Conservation (phyloP, 1,284 basidiomycete species). For the Rhodotorula sp. region DNA sequence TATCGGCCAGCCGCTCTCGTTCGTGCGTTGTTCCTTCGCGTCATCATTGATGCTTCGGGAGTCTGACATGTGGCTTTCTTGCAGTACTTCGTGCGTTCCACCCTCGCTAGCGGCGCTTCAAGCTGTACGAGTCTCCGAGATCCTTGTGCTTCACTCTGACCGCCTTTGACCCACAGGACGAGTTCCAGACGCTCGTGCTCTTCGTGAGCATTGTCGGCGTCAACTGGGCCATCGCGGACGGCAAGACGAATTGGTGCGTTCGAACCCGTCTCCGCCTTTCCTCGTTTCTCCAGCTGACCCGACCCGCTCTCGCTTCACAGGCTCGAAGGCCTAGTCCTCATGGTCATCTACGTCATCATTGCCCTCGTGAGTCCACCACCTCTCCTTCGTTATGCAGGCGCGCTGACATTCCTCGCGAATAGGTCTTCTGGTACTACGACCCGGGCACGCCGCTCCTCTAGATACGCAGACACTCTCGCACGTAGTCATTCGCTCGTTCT, state of each 20-base stretch:
- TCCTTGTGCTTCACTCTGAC: background rate
- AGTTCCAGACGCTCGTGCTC: slow-evolving; percentile 52
- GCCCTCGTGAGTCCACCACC: background rate
- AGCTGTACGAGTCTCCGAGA: too few relatives aligned
- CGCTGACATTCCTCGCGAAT: background rate
- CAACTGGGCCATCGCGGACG: slow-evolving; percentile 6
- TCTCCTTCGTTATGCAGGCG: too few relatives aligned
- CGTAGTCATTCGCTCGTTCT: too few relatives aligned
- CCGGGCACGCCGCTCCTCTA: background rate
- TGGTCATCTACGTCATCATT: slow-evolving; percentile 20
- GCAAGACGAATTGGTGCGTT: slow-evolving; percentile 19
- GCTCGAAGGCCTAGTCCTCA: slow-evolving; percentile 9
- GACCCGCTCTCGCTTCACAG: background rate
- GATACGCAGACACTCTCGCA: background rate
- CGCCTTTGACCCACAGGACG: slow-evolving; percentile 33
- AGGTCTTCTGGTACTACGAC: slow-evolving; percentile 12
- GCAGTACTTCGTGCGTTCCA: background rate
- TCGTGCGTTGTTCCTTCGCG: too few relatives aligned
- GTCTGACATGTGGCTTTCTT: background rate
- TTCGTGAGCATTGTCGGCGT: slow-evolving; percentile 49
- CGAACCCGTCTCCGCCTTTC: background rate
- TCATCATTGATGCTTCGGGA: too few relatives aligned
- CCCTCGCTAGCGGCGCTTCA: background rate
- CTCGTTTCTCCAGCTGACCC: background rate
- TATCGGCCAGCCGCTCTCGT: slow-evolving; percentile 53